phyloP scores from a whole-genome alignment of 1,284 basidiomycete genomes.

The Moesziomyces antarcticus region DNA sequence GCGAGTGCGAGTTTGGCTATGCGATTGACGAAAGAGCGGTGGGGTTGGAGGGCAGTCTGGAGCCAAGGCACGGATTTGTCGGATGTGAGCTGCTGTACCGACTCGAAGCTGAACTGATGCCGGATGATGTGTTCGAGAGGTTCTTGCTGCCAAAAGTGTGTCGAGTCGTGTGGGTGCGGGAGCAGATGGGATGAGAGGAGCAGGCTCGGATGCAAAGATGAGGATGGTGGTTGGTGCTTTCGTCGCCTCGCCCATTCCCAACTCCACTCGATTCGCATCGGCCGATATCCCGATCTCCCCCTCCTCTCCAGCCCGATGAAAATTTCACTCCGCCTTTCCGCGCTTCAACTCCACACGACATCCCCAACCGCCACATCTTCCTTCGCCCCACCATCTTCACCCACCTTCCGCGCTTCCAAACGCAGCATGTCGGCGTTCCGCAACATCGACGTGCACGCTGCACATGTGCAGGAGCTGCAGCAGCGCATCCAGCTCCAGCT shows the following conservation, averaged over 20 bases:
- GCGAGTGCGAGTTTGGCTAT: too few species aligned
- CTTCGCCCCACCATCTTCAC: background rate
- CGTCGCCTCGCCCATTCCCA: conserved; percentile 1
- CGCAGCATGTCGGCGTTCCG: conserved; percentile 33
- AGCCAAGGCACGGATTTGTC: too few species aligned
- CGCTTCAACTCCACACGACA: conserved; percentile 19
- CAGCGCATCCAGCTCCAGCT: conserved; percentile 52
- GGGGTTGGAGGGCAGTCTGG: too few species aligned
- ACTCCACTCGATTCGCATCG: conserved; percentile 25
- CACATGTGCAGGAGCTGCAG: conserved; percentile 45
- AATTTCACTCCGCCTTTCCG: conserved; percentile 3
- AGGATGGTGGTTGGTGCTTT: conserved; percentile 21
- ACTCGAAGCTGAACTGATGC: too few species aligned
- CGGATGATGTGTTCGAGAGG: too few species aligned
- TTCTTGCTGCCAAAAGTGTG: background rate
- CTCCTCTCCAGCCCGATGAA: conserved; percentile 7
- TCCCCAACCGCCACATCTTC: background rate
- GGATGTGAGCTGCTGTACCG: too few species aligned
- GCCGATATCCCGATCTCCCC: background rate
- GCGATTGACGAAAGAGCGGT: too few species aligned
- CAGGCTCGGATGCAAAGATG: background rate
- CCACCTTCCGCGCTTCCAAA: too few species aligned
- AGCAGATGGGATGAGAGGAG: background rate
- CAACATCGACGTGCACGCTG: conserved; percentile 45
- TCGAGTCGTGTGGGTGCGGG: background rate